Conservation (phyloP, 2,329 filamentous ascomycete genomes). For the Colletotrichum sp. region DNA sequence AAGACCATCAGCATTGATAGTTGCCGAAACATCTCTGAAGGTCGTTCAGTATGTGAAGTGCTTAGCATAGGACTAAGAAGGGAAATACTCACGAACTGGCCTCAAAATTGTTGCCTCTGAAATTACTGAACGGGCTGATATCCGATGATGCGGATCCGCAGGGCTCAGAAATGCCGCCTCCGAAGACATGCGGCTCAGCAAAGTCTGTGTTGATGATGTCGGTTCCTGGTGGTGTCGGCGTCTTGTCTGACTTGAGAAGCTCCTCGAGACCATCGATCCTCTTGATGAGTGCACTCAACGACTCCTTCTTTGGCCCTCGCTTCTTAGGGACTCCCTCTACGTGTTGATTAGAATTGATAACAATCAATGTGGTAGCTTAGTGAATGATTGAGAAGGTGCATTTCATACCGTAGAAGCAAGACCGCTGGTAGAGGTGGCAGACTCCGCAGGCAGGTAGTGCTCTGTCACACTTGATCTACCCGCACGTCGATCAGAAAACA, state of each 20-base stretch:
- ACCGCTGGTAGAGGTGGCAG: conserved; percentile 16
- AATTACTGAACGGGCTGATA: neutral
- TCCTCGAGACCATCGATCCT: conserved; percentile 16
- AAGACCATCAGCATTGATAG: conserved; percentile 5
- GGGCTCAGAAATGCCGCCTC: neutral
- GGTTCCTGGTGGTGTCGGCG: neutral
- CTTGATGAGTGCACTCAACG: conserved; percentile 10
- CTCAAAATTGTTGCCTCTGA: neutral
- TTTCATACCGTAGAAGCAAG: conserved; percentile 8
- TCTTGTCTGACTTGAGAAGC: conserved; percentile 16
- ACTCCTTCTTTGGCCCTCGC: conserved; percentile 14
- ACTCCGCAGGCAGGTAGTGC: conserved; percentile 15
- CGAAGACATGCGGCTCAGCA: neutral
- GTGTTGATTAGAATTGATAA: neutral
- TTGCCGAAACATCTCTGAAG: neutral
- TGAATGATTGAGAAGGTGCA: neutral
- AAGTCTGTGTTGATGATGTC: neutral
- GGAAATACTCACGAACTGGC: neutral
- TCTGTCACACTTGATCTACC: conserved; percentile 20
- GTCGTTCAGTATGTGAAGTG: neutral
- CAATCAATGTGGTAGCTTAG: neutral
- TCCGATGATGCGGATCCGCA: conserved; percentile 5
- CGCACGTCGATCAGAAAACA: conserved; percentile 13
- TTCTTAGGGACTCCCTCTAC: conserved; percentile 8
- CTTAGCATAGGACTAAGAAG: neutral